Base-by-base conservation (phyloP, 23 red algal species). In the Pyropia haitanensis region DNA sequence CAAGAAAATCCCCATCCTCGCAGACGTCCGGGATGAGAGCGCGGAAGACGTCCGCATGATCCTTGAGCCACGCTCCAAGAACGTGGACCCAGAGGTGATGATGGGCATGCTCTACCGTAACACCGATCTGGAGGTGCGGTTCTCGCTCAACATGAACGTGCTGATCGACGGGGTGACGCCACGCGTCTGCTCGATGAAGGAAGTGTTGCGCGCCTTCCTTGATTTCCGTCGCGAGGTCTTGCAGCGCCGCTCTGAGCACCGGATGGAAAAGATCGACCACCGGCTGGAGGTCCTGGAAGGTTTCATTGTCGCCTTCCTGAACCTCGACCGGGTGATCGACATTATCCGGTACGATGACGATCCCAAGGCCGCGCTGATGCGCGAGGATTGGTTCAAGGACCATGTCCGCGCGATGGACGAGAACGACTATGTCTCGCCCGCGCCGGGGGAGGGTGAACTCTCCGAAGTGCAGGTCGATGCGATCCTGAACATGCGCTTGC, bases 1-100 rank as follows among this genome's bases (percentile, higher is more conserved):
- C 2, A 79, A 68, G 56, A 70, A 72, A 49, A 24, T 88, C 39
- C 77, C 83, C 18, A 64, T 63, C 46, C 75, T 88, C 55, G 64
- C 62, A 4, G 83, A 88, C 64, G 28, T 88, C 23, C 71, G 83
- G 2, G 83, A 88, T 49, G 83, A 88, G 58, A 56, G 39, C 27
- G 72, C 71, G 22, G 30, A 75, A 2, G 54, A 72, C 28, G 83
- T 77, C 49, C 83, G 32, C 64, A 34, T 77, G 13, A 33, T 88
- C 46, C 77, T 88, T 27, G 62, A 82, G 9, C 77, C 83, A 67
- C 9, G 83, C 6, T 71, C 61, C 13, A 22, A 48, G 32, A 51
- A 62, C 31, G 60, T 21, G 7, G 59, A 72, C 51, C 24, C 54
- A 34, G 58, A 78, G 7, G 28, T 88, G 10, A 65, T 88, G 6